A percentile compares a stretch with the other conserved stretches of the same genome.
phyloP scores from a whole-genome alignment of 768 basidiomycete genomes.

The Mycena albidolilacea region DNA sequence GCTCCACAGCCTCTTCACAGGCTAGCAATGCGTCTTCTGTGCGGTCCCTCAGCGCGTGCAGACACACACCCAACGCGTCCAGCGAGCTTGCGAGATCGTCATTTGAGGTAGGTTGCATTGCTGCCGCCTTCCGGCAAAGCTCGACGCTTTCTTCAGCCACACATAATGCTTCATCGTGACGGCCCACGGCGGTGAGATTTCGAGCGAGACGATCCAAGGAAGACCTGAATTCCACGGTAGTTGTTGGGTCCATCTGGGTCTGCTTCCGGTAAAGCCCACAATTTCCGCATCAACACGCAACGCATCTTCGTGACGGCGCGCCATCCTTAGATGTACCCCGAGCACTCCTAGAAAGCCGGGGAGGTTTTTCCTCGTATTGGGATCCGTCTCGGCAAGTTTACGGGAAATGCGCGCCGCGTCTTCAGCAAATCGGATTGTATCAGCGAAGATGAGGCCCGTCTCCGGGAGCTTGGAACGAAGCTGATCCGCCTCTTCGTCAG shows the following conservation, averaged over 20 bases:
- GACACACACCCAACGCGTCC: background rate
- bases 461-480: constrained; percentile 16
- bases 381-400: constrained; percentile 7
- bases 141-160: constrained; percentile 11
- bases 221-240: background rate
- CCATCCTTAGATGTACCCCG: background rate
- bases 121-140: constrained; percentile 14
- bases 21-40: constrained; percentile 4
- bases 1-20: constrained; percentile 12
- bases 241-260: background rate
- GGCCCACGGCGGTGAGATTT: constrained; percentile 6
- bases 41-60: background rate
- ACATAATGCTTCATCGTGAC: constrained; percentile 7
- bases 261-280: background rate
- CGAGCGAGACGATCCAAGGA: constrained; percentile 1
- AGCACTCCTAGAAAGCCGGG: constrained; percentile 9
- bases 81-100: constrained; percentile 12
- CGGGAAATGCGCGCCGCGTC: constrained; percentile 6
- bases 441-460: constrained; percentile 1
- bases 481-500: constrained; percentile 3
- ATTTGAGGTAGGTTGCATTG: background rate
- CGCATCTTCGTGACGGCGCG: constrained; percentile 20
- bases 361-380: background rate
- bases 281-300: background rate
- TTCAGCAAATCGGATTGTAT: background rate